Percentiles rank a stretch among this genome's conserved stretches.
These are phyloP conservation scores for Fusarium xyrophilum DNA, from an alignment of 2,329 filamentous ascomycete species.

Conservation along the genomic window DNA sequence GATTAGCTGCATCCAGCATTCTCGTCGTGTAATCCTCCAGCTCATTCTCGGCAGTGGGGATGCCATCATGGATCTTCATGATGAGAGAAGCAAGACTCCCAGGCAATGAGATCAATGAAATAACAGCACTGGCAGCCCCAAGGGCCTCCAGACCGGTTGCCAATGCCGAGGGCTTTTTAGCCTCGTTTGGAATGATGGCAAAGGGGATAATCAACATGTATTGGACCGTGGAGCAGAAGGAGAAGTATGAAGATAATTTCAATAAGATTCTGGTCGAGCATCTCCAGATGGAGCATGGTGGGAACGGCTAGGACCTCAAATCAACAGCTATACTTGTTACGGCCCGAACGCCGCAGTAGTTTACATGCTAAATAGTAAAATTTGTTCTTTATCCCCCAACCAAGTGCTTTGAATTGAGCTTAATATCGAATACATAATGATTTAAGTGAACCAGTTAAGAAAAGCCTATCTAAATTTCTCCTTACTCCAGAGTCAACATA, in stretches of 20 bases:
- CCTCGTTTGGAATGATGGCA: neutral
- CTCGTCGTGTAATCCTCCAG: no score
- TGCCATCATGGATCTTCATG: neutral
- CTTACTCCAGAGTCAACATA: constrained; percentile 30
- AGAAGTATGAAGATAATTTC: neutral
- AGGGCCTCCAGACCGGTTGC: neutral
- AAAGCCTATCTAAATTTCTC: neutral
- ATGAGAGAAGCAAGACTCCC: neutral
- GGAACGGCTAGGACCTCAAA: neutral
- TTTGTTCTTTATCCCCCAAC: fast-evolving
- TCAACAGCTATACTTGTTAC: neutral
- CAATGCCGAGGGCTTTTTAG: neutral
- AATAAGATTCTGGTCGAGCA: neutral
- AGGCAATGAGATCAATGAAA: neutral
- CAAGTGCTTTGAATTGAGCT: fast-evolving
- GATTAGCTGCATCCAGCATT: no score
- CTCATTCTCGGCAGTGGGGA: no score
- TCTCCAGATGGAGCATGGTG: neutral
- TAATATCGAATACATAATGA: neutral
- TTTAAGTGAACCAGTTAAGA: fast-evolving
- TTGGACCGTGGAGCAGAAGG: neutral
- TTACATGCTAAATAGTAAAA: neutral
- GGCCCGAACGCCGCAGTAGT: neutral
- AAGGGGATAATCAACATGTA: neutral
- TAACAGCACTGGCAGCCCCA: neutral